A percentile compares a stretch with the other conserved stretches of the same genome.
Evolutionary conservation across 441 rosid species (phyloP).

Genomic region (Pelargonium fulgidum): DNA sequence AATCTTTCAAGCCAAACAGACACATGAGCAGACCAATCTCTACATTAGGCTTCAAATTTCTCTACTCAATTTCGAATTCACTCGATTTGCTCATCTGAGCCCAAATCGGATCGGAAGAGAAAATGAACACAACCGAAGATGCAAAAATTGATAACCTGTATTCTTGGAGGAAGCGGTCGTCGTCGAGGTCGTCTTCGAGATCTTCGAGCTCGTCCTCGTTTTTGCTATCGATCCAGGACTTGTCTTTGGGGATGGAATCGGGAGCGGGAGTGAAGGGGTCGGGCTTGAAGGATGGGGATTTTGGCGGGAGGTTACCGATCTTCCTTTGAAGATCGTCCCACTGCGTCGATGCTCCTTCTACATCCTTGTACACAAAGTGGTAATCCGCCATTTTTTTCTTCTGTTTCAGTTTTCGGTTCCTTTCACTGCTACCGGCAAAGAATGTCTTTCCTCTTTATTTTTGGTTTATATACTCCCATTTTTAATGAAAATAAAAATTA

Average conservation of each 20-base stretch:
- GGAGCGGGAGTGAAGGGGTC: slow-evolving; percentile 60
- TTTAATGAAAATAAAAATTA: too few species aligned
- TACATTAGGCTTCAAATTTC: neutral
- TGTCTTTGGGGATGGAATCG: slow-evolving; percentile 65
- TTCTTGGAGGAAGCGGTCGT: slow-evolving; percentile 88
- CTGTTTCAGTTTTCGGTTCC: neutral
- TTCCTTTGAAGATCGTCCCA: slow-evolving; percentile 99
- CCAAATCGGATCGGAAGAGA: neutral
- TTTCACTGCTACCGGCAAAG: neutral
- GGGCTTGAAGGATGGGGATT: slow-evolving; percentile 85
- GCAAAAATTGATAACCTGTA: slow-evolving; percentile 46
- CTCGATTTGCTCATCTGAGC: neutral
- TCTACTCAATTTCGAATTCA: neutral
- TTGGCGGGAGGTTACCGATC: slow-evolving; percentile 83
- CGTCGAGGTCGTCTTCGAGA: slow-evolving; percentile 84
- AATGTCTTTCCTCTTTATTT: too few species aligned
- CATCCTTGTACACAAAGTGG: slow-evolving; percentile 91
- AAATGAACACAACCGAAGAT: neutral
- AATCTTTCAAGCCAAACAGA: neutral
- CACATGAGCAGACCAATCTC: neutral
- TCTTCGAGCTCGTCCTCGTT: slow-evolving; percentile 83
- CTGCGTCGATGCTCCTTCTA: slow-evolving; percentile 92
- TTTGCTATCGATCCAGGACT: slow-evolving; percentile 64
- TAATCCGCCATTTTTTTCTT: slow-evolving; percentile 64
- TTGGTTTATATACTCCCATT: too few species aligned